phyloP scores from a whole-genome alignment of 1,284 basidiomycete genomes.

The Irpex rosettiformis region DNA sequence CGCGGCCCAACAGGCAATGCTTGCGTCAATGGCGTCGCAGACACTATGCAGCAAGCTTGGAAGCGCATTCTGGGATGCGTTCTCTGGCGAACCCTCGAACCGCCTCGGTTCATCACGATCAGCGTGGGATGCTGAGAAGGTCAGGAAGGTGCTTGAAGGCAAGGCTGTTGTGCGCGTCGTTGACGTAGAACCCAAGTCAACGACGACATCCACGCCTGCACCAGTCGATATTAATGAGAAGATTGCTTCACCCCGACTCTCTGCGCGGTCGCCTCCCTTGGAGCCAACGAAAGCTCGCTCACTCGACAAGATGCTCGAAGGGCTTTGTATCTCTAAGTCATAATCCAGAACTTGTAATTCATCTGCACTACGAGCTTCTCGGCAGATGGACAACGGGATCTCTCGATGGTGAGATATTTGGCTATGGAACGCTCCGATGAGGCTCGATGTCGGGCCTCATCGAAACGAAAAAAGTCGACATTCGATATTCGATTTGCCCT shows the following conservation, averaged over 20 bases:
- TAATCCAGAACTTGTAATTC: not conserved
- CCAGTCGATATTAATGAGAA: conserved; percentile 2
- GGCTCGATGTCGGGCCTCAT: no score
- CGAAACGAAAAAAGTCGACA: no score
- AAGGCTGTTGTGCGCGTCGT: conserved; percentile 72
- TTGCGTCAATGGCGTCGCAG: conserved; percentile 67
- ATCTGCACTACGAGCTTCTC: not conserved
- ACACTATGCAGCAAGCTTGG: conserved; percentile 66
- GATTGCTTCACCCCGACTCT: conserved; percentile 2
- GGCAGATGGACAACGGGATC: not conserved
- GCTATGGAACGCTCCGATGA: not conserved
- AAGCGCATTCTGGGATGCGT: conserved; percentile 78
- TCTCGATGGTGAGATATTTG: no score
- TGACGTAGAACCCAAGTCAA: conserved; percentile 49
- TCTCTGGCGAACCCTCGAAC: conserved; percentile 44
- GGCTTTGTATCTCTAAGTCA: conserved; percentile 3
- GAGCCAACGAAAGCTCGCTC: not conserved
- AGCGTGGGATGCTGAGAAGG: conserved; percentile 72
- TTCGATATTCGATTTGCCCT: no score
- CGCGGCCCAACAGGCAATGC: conserved; percentile 44
- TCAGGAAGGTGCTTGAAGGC: conserved; percentile 71
- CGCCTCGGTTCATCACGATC: conserved; percentile 20
- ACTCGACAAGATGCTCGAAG: conserved; percentile 11
- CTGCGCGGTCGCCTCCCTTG: conserved; percentile 3
- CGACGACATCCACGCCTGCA: not conserved